These are phyloP conservation scores for Sonneratia alba DNA, from an alignment of 345 rosid genomes.

Conservation along the genomic window DNA sequence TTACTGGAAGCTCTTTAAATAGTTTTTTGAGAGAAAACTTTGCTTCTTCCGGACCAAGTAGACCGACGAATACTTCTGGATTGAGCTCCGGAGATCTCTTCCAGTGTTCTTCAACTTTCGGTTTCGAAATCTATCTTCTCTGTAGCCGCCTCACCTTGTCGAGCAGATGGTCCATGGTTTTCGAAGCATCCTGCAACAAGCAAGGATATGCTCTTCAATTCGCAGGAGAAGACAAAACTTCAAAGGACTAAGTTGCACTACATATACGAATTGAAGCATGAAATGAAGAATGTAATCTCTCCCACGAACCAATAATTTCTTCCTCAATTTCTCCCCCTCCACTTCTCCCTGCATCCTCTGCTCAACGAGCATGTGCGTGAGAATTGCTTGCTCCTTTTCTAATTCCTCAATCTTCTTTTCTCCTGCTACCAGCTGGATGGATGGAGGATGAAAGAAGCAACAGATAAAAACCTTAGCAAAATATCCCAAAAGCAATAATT, in stretches of 20 bases:
- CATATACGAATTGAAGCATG: too few species aligned
- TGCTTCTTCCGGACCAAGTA: neutral
- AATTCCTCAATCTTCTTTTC: constrained; percentile 8
- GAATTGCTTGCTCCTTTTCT: constrained; percentile 12
- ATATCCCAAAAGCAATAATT: too few species aligned
- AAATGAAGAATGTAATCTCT: neutral
- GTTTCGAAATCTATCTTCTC: constrained; percentile 1
- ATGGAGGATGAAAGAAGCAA: neutral
- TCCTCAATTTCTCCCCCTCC: constrained; percentile 24
- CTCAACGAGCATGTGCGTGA: constrained; percentile 15
- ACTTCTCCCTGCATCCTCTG: constrained; percentile 24
- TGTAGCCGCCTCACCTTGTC: constrained; percentile 21
- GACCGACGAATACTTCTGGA: neutral
- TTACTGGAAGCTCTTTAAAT: too few species aligned
- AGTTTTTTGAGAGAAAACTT: too few species aligned
- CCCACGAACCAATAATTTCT: constrained; percentile 23
- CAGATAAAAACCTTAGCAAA: neutral
- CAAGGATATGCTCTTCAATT: neutral
- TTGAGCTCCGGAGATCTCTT: neutral
- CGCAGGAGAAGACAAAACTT: neutral
- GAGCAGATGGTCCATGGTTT: constrained; percentile 18
- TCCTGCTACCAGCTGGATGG: constrained; percentile 12
- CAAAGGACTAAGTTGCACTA: neutral
- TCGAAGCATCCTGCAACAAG: constrained; percentile 17
- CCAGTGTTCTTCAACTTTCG: neutral